A percentile compares a stretch with the other conserved stretches of the same genome.
phyloP scores from a whole-genome alignment of 2,329 filamentous ascomycete species.

The Alternaria sp. region DNA sequence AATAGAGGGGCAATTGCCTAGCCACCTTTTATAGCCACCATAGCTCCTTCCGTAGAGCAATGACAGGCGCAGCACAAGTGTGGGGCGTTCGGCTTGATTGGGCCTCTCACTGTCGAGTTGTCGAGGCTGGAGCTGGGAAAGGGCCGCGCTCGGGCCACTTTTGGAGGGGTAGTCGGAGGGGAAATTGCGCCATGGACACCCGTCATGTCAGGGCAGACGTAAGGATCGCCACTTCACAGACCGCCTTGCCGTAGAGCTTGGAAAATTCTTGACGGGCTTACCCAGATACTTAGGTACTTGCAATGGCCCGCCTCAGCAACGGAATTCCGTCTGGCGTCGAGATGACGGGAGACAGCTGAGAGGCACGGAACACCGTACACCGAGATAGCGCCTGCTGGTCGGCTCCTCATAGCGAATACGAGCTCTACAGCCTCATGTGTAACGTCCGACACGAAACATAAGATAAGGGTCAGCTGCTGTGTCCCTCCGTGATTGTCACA shows the following conservation, averaged over 20 bases:
- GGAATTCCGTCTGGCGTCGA: neutral
- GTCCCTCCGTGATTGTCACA: neutral
- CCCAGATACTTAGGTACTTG: neutral
- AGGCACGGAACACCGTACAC: neutral
- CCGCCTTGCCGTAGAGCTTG: neutral
- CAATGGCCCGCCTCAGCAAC: neutral
- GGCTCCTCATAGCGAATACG: slow-evolving; percentile 16
- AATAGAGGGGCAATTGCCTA: slow-evolving; percentile 23
- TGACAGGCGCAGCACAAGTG: slow-evolving; percentile 14
- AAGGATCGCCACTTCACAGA: neutral
- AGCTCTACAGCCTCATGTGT: neutral
- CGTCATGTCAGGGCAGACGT: slow-evolving; percentile 18
- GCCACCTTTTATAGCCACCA: slow-evolving; percentile 20
- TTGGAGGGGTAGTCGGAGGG: slow-evolving; percentile 24
- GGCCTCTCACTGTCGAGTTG: slow-evolving; percentile 6
- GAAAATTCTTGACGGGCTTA: neutral
- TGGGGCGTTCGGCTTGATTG: slow-evolving; percentile 18
- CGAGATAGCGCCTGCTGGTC: neutral
- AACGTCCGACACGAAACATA: neutral
- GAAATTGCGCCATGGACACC: slow-evolving; percentile 11
- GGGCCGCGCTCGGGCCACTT: slow-evolving; percentile 16
- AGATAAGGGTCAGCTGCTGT: neutral
- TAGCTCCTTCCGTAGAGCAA: slow-evolving; percentile 18
- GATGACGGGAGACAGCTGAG: neutral
- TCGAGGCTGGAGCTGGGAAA: slow-evolving; percentile 8